These are phyloP conservation scores for Aspergillus saccharolyticus DNA, from an alignment of 495 filamentous ascomycete genomes.

Conservation along the genomic window DNA sequence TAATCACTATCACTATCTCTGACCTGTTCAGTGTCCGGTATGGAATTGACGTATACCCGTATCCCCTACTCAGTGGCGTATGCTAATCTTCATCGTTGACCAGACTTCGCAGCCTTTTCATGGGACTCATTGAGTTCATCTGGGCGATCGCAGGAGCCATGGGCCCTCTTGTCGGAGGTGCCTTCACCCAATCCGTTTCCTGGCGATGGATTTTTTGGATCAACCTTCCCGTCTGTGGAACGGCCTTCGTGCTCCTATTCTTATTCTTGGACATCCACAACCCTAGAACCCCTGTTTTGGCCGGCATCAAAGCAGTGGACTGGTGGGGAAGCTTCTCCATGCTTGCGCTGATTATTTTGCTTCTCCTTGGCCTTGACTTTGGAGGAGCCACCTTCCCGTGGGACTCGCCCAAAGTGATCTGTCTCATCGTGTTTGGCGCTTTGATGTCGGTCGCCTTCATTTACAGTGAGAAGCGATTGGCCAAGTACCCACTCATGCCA, in stretches of 20 bases:
- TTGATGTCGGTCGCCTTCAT: constrained; percentile 59
- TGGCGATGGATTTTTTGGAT: constrained; percentile 75
- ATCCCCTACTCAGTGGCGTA: not conserved
- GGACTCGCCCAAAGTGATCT: constrained; percentile 69
- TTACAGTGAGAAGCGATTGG: constrained; percentile 63
- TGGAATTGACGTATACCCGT: not conserved
- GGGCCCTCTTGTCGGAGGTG: constrained; percentile 66
- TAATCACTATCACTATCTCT: constrained; percentile 51
- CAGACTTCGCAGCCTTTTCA: constrained; percentile 47
- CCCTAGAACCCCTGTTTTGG: constrained; percentile 48
- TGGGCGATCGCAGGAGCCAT: constrained; percentile 55
- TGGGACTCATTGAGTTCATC: constrained; percentile 51
- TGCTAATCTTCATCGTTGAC: not conserved
- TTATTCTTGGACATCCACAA: constrained; percentile 58
- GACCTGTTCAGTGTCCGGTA: constrained; percentile 57
- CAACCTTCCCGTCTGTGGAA: constrained; percentile 59
- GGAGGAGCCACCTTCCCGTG: constrained; percentile 70
- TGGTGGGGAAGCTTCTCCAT: constrained; percentile 68
- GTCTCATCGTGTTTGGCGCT: constrained; percentile 68
- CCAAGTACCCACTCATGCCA: constrained; percentile 74
- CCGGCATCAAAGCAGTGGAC: constrained; percentile 72
- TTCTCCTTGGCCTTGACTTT: constrained; percentile 71
- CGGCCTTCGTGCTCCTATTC: constrained; percentile 52
- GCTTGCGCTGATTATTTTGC: constrained; percentile 67
- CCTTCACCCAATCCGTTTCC: constrained; percentile 54